phyloP scores from a whole-genome alignment of 805 yeast genomes.

The Hanseniaspora lindneri region DNA sequence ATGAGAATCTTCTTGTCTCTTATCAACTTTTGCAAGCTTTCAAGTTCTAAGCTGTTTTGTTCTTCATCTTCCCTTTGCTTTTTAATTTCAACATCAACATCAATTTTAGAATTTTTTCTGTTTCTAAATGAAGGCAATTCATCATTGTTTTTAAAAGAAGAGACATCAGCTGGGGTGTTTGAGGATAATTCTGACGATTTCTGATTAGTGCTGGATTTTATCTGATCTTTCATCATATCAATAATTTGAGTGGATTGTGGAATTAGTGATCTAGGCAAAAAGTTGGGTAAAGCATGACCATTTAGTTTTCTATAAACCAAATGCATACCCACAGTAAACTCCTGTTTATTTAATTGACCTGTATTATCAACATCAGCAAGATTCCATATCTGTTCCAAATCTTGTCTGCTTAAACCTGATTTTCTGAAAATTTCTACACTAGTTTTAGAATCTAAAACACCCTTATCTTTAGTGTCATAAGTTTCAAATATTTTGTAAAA shows the following conservation, averaged over 20 bases:
- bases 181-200: constrained; percentile 17
- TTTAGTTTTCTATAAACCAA: constrained; percentile 80
- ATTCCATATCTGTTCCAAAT: constrained; percentile 84
- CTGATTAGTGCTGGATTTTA: constrained; percentile 21
- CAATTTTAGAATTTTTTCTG: constrained; percentile 33
- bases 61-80: constrained; percentile 22
- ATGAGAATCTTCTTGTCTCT: constrained; percentile 62
- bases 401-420: constrained; percentile 76
- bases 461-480: constrained; percentile 62
- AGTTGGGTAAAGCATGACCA: constrained; percentile 72
- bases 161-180: constrained; percentile 21
- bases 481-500: constrained; percentile 81
- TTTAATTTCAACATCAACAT: constrained; percentile 13
- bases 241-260: constrained; percentile 76
- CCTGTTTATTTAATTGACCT: constrained; percentile 77
- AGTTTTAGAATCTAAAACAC: constrained; percentile 63
- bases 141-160: constrained; percentile 66
- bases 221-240: constrained; percentile 54
- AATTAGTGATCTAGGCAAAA: constrained; percentile 75
- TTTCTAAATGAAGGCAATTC: constrained; percentile 61
- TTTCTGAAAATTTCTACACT: constrained; percentile 83
- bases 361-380: constrained; percentile 70
- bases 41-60: constrained; percentile 25
- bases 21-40: constrained; percentile 49
- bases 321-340: constrained; percentile 95